Percentiles rank a stretch among this genome's conserved stretches.
Conservation (phyloP, 1,139 yeast species). For the Hemisphaericaspora xylanilytica region DNA sequence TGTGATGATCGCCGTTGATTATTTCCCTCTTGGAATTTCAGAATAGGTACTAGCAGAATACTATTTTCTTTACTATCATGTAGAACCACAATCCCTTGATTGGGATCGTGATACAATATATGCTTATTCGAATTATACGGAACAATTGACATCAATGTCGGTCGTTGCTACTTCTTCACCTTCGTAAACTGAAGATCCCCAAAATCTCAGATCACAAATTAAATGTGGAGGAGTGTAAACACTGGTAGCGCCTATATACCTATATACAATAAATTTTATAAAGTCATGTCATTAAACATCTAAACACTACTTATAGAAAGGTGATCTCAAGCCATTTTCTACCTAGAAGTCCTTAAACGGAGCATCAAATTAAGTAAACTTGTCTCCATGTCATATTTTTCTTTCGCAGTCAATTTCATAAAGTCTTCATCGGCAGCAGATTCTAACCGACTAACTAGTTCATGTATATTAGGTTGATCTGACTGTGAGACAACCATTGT, state of each 20-base stretch:
- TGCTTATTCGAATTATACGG: constrained; percentile 36
- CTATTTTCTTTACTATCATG: constrained; percentile 43
- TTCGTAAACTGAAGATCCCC: too few species aligned
- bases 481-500: not conserved
- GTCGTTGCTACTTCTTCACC: not conserved
- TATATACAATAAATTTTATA: too few species aligned
- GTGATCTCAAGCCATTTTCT: too few species aligned
- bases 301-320: not conserved
- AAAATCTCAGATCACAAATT: too few species aligned
- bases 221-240: too few species aligned
- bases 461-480: not conserved
- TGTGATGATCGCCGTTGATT: constrained; percentile 3
- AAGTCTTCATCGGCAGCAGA: constrained; percentile 18
- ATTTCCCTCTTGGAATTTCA: not conserved
- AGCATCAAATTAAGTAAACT: constrained; percentile 32
- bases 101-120: constrained; percentile 39
- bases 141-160: constrained; percentile 34
- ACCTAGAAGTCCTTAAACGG: constrained; percentile 22
- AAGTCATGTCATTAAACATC: too few species aligned
- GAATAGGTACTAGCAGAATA: constrained; percentile 31
- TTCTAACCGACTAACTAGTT: constrained; percentile 1
- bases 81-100: constrained; percentile 42
- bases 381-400: constrained; percentile 31
- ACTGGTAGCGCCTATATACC: too few species aligned
- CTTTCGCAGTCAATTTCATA: constrained; percentile 16